Base-by-base conservation (phyloP, 73 alveolate genomes). In the Durusdinium trenchii region DNA sequence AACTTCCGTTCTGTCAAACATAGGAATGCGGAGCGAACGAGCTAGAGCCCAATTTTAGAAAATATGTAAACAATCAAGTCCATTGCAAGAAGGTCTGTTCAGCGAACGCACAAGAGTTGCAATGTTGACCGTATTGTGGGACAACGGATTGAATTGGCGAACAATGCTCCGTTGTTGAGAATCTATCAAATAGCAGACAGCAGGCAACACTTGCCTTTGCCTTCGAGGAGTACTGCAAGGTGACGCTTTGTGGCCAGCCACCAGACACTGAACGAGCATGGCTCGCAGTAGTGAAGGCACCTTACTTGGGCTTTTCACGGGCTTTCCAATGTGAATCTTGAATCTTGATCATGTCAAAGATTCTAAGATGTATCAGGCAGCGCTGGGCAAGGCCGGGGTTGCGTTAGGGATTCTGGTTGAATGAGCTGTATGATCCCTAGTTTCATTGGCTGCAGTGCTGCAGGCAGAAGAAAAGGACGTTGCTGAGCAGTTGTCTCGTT, bases 181-280 rank as follows among this genome's bases (percentile, higher is more conserved):
- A 32, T 2, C 1, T 60, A 23, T 23, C 73, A 60, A 60, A 60
- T 60, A 0, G 73, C 18, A 23, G 0, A 60, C 7, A 32, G 30
- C 30, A 32, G 30, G 30, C 73, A 60, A 60, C n/a, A 1, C 30
- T 60, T 60, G n/a, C 1, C 46, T 18, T 46, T 78, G 28, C 46
- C 42, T 78, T 14, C 64, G 32, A 81, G 91, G 91, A 81, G n/a
- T 81, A 81, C 91, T 81, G 48, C 91, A 81, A 81, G 35, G 91
- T 50, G 69, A 50, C 32, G 6, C 48, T 81, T 28, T 32, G 50
- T 50, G 91, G 91, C 47, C 71, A 81, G 91, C 91, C 91, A 3
- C 2, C 6, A 38, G 91, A 81, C 50, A 81, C n/a, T n/a, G 91
- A 81, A 6, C 67, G 91, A 47, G 91, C 91, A 14, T 81, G 91